These are phyloP conservation scores for Hanseniaspora mollemarum DNA, from an alignment of 805 yeast species.

Conservation along the genomic window DNA sequence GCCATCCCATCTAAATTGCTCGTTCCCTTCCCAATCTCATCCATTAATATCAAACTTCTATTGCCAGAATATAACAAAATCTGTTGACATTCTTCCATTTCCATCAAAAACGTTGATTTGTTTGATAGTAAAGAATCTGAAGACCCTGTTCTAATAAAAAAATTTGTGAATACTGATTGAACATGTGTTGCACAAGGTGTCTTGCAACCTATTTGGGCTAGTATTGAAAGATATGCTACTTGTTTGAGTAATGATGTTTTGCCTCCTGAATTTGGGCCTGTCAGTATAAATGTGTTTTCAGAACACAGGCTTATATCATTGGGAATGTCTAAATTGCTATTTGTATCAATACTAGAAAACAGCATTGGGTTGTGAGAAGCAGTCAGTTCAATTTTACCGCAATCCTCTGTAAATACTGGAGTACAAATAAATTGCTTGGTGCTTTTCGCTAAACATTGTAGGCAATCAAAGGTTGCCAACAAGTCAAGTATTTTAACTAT, in stretches of 20 bases:
- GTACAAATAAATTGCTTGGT: conserved; percentile 36
- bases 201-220: conserved; percentile 70
- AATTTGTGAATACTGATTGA: conserved; percentile 55
- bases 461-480: conserved; percentile 52
- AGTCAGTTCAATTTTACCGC: conserved; percentile 37
- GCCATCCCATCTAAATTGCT: conserved; percentile 71
- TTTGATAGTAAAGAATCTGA: conserved; percentile 64
- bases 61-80: conserved; percentile 68
- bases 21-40: conserved; percentile 93
- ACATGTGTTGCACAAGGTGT: conserved; percentile 55
- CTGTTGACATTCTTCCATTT: conserved; percentile 87
- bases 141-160: conserved; percentile 65
- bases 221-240: conserved; percentile 54
- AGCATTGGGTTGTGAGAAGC: conserved; percentile 60
- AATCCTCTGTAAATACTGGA: conserved; percentile 39
- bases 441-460: conserved; percentile 51
- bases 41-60: conserved; percentile 67
- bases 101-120: conserved; percentile 84
- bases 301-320: conserved; percentile 47
- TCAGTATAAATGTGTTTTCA: conserved; percentile 50
- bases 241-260: conserved; percentile 68
- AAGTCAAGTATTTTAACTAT: conserved; percentile 37
- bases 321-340: conserved; percentile 43
- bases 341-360: conserved; percentile 26
- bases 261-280: conserved; percentile 88